These are phyloP conservation scores for Dendrostoma leiphaemia DNA, from an alignment of 2,329 filamentous ascomycete genomes.

Conservation along the genomic window DNA sequence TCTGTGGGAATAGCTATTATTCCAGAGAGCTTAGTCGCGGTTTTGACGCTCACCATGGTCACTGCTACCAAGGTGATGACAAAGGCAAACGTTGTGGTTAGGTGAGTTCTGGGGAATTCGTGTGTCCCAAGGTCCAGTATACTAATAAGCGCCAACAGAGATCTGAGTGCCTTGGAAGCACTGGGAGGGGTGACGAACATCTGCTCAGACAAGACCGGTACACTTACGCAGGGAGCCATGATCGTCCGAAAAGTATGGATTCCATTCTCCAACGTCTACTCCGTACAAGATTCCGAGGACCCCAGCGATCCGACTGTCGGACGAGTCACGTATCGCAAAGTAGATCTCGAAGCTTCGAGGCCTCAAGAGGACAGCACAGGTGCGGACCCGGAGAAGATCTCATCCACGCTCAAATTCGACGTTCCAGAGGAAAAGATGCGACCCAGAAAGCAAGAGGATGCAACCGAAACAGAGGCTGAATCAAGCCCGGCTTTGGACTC, in stretches of 20 bases:
- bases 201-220: slow-evolving; percentile 73
- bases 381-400: slow-evolving; percentile 58
- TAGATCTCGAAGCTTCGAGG: slow-evolving; percentile 32
- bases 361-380: slow-evolving; percentile 47
- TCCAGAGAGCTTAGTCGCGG: slow-evolving; percentile 65
- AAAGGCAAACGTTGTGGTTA: slow-evolving; percentile 62
- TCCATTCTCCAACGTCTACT: slow-evolving; percentile 54
- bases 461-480: slow-evolving; percentile 37
- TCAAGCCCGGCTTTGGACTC: slow-evolving; percentile 49
- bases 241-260: slow-evolving; percentile 67
- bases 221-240: slow-evolving; percentile 68
- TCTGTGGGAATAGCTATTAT: slow-evolving; percentile 64
- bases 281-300: slow-evolving; percentile 59
- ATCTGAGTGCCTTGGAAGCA: slow-evolving; percentile 66
- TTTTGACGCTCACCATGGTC: slow-evolving; percentile 70
- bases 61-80: slow-evolving; percentile 65
- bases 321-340: slow-evolving; percentile 44
- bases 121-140: background rate
- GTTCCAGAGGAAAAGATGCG: slow-evolving; percentile 57
- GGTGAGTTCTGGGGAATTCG: slow-evolving; percentile 29
- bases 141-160: slow-evolving; percentile 28
- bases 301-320: slow-evolving; percentile 62
- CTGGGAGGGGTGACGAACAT: slow-evolving; percentile 71
- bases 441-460: slow-evolving; percentile 29
- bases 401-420: slow-evolving; percentile 60